Evolutionary conservation across 805 yeast species (phyloP), one percentile per base, ranked within the genome.

Genomic region (Candida suzukii): DNA sequence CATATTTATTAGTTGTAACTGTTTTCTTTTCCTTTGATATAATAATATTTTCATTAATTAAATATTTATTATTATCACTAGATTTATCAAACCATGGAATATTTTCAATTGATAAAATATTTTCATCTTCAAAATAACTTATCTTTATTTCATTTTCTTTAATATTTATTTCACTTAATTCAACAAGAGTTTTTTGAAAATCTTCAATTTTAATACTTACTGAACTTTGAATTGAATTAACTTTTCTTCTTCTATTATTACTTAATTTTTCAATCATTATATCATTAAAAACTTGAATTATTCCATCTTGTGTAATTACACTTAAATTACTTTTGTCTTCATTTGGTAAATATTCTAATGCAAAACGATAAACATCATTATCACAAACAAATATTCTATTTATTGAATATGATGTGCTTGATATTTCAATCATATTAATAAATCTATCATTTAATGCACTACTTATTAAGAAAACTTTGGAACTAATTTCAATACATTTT

Each of bases 371-470:
- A 13, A 86, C 77, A 38, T 83, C 74, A 14, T 87, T 68, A 46
- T 82, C 83, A 3, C 90, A 70, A 14, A 84, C 88, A 42, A 87
- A 73, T 3, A 88, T 84, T 9, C 70, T 60, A 20, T 64, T 61
- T 2, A 80, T 67, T 3, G 76, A 54, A 24, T 62, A 54, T 3
- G 45, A 36, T 9, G 14, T 12, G 37, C 65, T 61, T 26, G 67
- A 61, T 2, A 78, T 41, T 11, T 82, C 73, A 54, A 83, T 80
- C 29, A 84, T 66, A 57, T 87, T 87, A 49, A 88, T 71, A 58
- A 86, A 88, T 50, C 97, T 73, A 59, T 90, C 98, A 45, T 80
- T 81, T 28, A 67, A 67, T 2, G 96, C 95, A 39, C 83, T 73
- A 1, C 93, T 31, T 10, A 31, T 4, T 9, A 31, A 18, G 22